Conservation (phyloP, 192 early-diverging fungal genomes). For the Backusella tarrabulga region DNA sequence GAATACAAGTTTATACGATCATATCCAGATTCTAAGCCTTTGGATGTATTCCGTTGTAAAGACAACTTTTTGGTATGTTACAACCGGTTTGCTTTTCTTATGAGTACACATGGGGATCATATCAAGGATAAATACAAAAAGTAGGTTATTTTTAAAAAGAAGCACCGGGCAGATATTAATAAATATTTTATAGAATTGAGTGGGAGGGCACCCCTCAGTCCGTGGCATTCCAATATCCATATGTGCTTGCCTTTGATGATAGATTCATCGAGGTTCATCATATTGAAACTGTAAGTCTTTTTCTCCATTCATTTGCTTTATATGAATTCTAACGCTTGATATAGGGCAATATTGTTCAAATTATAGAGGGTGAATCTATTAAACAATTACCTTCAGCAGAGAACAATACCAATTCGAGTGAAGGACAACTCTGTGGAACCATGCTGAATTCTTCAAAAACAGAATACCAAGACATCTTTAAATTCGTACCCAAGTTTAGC, state of each 20-base stretch:
- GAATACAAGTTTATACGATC: conserved; percentile 70
- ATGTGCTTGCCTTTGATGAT: conserved; percentile 87
- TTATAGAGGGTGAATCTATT: conserved; percentile 17
- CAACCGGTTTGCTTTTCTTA: conserved; percentile 79
- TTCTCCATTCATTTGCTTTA: background rate
- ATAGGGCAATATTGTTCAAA: conserved; percentile 22
- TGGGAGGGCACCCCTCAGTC: conserved; percentile 85
- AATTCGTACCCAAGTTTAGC: background rate
- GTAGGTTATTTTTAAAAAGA: background rate
- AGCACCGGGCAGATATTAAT: background rate
- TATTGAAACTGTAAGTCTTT: conserved; percentile 62
- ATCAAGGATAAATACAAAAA: background rate
- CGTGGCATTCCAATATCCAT: conserved; percentile 80
- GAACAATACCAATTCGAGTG: background rate
- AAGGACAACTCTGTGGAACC: conserved; percentile 5
- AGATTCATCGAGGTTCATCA: conserved; percentile 89
- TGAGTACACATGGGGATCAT: conserved; percentile 61
- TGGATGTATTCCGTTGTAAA: conserved; percentile 77
- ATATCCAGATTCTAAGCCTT: conserved; percentile 69
- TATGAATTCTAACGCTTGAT: background rate
- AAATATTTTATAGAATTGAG: conserved; percentile 20
- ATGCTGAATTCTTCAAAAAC: conserved; percentile 20
- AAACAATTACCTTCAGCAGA: conserved; percentile 13
- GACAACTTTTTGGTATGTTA: conserved; percentile 88
- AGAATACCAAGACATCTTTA: conserved; percentile 24